Conservation (phyloP, 2,329 filamentous ascomycete genomes). For the Aspergillus fructus region DNA sequence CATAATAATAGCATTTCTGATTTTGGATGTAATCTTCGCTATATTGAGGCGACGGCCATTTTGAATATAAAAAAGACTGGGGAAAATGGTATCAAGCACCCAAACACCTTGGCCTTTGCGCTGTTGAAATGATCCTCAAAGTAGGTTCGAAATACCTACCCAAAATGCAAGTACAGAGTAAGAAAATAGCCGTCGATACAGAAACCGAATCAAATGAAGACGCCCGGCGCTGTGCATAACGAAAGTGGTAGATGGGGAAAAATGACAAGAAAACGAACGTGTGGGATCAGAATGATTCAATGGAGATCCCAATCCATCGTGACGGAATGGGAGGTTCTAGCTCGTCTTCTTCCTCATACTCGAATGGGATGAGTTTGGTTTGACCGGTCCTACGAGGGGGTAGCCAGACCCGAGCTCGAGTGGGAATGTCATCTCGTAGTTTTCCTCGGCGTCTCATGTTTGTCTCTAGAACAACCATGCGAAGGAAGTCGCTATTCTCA, state of each 20-base stretch:
- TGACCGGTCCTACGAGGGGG: constrained; percentile 50
- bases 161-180: constrained; percentile 9
- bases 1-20: neutral
- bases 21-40: neutral
- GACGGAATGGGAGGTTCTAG: constrained; percentile 26
- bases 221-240: constrained; percentile 14
- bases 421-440: constrained; percentile 55
- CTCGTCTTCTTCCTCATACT: constrained; percentile 18
- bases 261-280: neutral
- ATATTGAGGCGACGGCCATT: constrained; percentile 1
- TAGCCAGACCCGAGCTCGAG: constrained; percentile 60
- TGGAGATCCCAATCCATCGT: constrained; percentile 31
- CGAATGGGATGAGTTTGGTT: constrained; percentile 13
- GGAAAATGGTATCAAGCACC: neutral
- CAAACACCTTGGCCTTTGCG: constrained; percentile 4
- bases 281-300: constrained; percentile 10
- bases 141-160: neutral
- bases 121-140: neutral
- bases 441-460: constrained; percentile 66
- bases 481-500: constrained; percentile 64
- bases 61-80: neutral
- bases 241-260: constrained; percentile 5
- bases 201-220: neutral
- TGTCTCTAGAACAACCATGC: constrained; percentile 66
- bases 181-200: neutral